Conservation (phyloP, 2,329 filamentous ascomycete genomes). For the Orbilia ellipsospora region DNA sequence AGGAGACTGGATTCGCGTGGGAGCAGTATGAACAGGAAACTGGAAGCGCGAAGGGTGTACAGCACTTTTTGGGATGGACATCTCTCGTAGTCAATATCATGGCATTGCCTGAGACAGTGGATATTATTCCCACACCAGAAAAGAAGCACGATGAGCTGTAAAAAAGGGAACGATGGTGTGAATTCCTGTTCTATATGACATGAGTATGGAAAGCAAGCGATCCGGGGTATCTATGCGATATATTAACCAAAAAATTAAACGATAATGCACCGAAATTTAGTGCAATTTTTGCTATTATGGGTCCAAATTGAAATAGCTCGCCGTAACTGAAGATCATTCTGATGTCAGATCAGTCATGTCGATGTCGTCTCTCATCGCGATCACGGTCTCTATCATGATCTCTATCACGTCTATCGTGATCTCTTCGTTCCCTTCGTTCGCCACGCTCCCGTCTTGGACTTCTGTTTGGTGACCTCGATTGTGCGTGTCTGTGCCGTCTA, state of each 20-base stretch:
- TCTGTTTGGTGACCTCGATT: constrained; percentile 36
- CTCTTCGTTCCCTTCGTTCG: constrained; percentile 21
- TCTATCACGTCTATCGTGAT: constrained; percentile 19
- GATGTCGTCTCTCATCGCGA: constrained; percentile 40
- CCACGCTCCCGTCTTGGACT: constrained; percentile 10
- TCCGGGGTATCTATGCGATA: not conserved
- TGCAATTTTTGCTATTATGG: not conserved
- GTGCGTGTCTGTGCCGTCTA: constrained; percentile 27
- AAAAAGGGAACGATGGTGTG: constrained; percentile 4
- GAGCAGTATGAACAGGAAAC: constrained; percentile 98
- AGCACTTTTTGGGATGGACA: constrained; percentile 99
- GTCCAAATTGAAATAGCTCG: too few relatives aligned
- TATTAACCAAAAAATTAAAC: not conserved
- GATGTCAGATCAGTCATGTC: constrained; percentile 16
- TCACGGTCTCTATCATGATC: constrained; percentile 19
- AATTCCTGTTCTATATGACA: too few relatives aligned
- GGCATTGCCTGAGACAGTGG: constrained; percentile 78
- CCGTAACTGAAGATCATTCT: not conserved
- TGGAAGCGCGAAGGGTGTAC: constrained; percentile 90
- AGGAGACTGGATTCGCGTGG: constrained; percentile 94
- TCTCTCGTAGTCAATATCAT: constrained; percentile 97
- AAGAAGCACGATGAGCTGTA: constrained; percentile 67
- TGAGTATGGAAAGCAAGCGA: not conserved
- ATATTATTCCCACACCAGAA: constrained; percentile 61
- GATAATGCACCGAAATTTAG: not conserved